A percentile compares a stretch with the other conserved stretches of the same genome.
Evolutionary conservation across 78 protist species (phyloP).

Genomic region (Dictyostelium capitatum): DNA sequence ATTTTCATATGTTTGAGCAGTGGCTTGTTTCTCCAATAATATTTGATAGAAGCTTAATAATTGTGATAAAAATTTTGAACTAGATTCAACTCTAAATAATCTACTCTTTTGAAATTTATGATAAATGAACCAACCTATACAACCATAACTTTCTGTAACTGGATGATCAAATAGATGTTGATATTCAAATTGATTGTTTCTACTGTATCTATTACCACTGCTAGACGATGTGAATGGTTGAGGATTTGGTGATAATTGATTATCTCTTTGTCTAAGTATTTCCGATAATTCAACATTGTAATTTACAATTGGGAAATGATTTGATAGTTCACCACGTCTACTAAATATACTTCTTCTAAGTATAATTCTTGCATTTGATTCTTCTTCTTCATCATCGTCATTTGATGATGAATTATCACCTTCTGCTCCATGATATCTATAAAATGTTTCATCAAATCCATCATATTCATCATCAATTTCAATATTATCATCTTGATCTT

Average conservation of each 20-base stretch:
- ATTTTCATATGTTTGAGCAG: background rate
- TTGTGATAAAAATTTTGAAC: slow-evolving; percentile 30
- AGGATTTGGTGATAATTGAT: background rate
- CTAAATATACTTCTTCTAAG: too few relatives aligned
- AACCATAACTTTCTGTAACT: slow-evolving; percentile 33
- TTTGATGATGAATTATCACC: too few relatives aligned
- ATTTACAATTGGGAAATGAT: too few relatives aligned
- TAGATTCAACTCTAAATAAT: slow-evolving; percentile 23
- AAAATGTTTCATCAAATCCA: too few relatives aligned
- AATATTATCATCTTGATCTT: background rate
- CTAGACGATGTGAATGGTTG: background rate
- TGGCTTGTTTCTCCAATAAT: background rate
- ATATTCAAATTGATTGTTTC: background rate
- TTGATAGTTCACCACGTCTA: background rate
- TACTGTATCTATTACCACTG: background rate
- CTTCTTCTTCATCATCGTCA: too few relatives aligned
- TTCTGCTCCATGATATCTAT: too few relatives aligned
- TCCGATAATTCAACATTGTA: background rate
- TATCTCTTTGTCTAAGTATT: background rate
- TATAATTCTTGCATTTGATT: too few relatives aligned
- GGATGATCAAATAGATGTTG: slow-evolving; percentile 25
- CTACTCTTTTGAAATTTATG: slow-evolving; percentile 19
- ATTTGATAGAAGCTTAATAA: slow-evolving; percentile 6
- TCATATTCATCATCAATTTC: slow-evolving; percentile 10
- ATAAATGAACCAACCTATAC: slow-evolving; percentile 31